Evolutionary conservation across 306 rosid genomes (phyloP), one percentile per base, ranked within the genome.

Genomic region (Delonix regia): DNA sequence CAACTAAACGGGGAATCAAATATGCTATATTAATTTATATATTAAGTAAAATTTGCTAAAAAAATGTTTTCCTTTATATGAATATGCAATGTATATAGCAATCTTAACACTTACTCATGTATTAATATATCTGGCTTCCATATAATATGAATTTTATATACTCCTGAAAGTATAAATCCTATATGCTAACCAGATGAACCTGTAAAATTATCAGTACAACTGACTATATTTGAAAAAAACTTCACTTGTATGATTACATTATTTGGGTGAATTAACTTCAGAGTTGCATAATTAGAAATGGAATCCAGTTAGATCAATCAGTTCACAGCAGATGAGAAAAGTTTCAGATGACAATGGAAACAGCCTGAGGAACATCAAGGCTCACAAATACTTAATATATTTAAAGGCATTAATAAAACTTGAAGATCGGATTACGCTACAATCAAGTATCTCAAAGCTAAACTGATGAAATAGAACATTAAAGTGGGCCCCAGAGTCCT

Each of bases 401-500:
- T 67, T 70, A 74, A 62, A 33, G 56, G 49, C 83, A 69, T 57
- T 60, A 57, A 69, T 56, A 42, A 47, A 78, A 77, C 78, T 75
- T 75, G 39, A 24, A 59, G 21, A 77, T n/a, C n/a, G 60, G 19
- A 83, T 53, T 73, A 71, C 78, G 78, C 73, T 67, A 84, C 74
- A 71, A 83, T 30, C 61, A 80, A 61, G 63, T 59, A 74, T 73
- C 78, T 81, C 53, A 76, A 63, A 13, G 78, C 67, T 73, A 77
- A 61, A 73, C 55, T 55, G 41, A 34, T 22, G 62, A 44, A 70
- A 63, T 76, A 16, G 36, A 69, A 52, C 66, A 72, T 24, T 56
- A 18, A 78, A 28, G 27, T 69, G 80, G 80, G 86, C 76, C 69
- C 44, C 57, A 71, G 55, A 78, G 39, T 83, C 83, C 84, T 80